Conservation (phyloP, 306 rosid species). For the Mimosa bimucronata region DNA sequence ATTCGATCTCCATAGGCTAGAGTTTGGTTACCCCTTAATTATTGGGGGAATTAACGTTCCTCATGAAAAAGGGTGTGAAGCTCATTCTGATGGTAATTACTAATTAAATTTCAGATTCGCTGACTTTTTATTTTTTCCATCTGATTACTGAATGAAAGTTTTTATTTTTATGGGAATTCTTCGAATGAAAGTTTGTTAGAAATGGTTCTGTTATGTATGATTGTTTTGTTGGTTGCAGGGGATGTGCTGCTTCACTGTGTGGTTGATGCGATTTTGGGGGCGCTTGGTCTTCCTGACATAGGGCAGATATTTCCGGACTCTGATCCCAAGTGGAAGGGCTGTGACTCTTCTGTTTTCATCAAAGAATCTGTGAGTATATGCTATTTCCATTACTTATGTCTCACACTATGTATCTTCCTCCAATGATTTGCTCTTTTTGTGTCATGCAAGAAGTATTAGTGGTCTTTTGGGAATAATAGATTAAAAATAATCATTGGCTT, state of each 20-base stretch:
- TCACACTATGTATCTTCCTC: neutral
- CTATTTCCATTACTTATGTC: neutral
- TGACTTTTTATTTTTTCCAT: neutral
- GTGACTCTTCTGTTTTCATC: constrained; percentile 78
- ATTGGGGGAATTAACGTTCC: constrained; percentile 93
- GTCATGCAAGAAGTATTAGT: neutral
- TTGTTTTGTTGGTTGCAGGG: constrained; percentile 53
- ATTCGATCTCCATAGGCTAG: constrained; percentile 91
- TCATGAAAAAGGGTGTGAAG: constrained; percentile 95
- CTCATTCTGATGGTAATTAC: constrained; percentile 93
- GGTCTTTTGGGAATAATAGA: neutral
- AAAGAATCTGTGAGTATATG: constrained; percentile 80
- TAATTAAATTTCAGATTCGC: constrained; percentile 27
- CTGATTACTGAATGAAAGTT: neutral
- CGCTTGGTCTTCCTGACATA: constrained; percentile 92
- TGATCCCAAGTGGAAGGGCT: constrained; percentile 96
- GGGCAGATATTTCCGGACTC: constrained; percentile 91
- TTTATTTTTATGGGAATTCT: neutral
- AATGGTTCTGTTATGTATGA: neutral
- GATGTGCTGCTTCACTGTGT: constrained; percentile 96
- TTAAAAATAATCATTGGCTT: neutral
- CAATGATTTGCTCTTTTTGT: neutral
- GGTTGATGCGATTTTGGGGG: constrained; percentile 94
- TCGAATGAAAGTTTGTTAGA: neutral
- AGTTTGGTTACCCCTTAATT: constrained; percentile 89